phyloP scores from a whole-genome alignment of 768 basidiomycete species.

The Agrocybe pediades region DNA sequence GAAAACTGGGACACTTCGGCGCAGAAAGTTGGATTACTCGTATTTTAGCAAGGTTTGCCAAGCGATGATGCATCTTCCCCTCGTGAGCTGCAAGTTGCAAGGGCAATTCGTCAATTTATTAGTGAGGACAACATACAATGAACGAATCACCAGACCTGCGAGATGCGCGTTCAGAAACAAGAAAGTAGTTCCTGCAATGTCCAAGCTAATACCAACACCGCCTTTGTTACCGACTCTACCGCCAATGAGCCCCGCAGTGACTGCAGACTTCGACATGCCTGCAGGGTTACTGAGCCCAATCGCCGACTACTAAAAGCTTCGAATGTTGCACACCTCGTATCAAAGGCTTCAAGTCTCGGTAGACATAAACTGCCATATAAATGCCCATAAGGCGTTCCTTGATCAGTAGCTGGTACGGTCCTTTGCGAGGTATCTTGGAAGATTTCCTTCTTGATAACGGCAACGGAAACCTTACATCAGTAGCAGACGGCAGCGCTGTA shows the following conservation, averaged over 20 bases:
- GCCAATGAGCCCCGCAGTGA: constrained; percentile 88
- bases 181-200: constrained; percentile 79
- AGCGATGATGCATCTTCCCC: constrained; percentile 72
- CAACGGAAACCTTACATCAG: constrained; percentile 45
- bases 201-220: constrained; percentile 87
- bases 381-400: constrained; percentile 95
- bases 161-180: constrained; percentile 92
- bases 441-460: constrained; percentile 43
- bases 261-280: constrained; percentile 80
- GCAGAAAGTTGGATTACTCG: constrained; percentile 49
- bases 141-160: constrained; percentile 71
- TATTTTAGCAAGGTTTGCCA: constrained; percentile 88
- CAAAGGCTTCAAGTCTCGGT: constrained; percentile 65
- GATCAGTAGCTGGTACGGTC: constrained; percentile 81
- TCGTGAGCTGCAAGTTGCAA: constrained; percentile 60
- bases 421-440: constrained; percentile 49
- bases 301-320: not conserved
- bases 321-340: constrained; percentile 51
- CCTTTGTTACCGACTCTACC: constrained; percentile 94
- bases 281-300: constrained; percentile 1
- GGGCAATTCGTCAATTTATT: not conserved
- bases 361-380: constrained; percentile 75
- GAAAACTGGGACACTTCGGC: too few species aligned
- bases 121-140: not conserved
- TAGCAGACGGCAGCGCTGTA: constrained; percentile 33